phyloP scores from a whole-genome alignment of 2,329 filamentous ascomycete genomes.

The Colletotrichum nymphaeae region DNA sequence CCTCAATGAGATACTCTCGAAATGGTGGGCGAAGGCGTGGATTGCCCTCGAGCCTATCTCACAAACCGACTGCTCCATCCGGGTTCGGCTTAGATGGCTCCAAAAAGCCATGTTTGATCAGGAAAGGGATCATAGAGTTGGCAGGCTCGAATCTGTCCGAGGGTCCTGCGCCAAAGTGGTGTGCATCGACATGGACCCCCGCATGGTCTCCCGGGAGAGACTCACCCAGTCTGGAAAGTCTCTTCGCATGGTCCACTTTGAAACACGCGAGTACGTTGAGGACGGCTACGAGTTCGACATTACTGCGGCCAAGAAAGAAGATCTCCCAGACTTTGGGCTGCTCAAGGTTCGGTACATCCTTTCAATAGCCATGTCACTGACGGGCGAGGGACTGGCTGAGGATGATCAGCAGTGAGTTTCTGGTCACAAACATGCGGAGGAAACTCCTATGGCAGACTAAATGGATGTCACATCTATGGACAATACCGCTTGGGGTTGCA shows the following conservation, averaged over 20 bases:
- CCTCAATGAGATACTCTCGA: not conserved
- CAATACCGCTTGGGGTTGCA: not conserved
- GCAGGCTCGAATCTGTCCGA: no score
- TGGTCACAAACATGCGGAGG: not conserved
- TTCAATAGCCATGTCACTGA: not conserved
- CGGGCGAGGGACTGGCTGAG: not conserved
- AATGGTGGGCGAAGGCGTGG: not conserved
- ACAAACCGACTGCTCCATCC: not conserved
- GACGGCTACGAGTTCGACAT: not conserved
- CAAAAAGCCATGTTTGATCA: not conserved
- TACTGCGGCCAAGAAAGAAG: not conserved
- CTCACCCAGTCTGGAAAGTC: not conserved
- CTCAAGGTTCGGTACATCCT: not conserved
- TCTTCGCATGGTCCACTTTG: not conserved
- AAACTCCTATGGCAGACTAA: not conserved
- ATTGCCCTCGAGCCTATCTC: not conserved
- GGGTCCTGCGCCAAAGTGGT: not conserved
- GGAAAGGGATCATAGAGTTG: not conserved
- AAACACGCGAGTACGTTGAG: not conserved
- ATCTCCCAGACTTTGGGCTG: not conserved
- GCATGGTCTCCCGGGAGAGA: not conserved
- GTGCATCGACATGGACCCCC: not conserved
- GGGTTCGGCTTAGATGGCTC: not conserved
- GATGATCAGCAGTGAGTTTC: not conserved
- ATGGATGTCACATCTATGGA: not conserved